Evolutionary conservation across 2,329 filamentous ascomycete species (phyloP).

Genomic region (Neurospora crassa): DNA sequence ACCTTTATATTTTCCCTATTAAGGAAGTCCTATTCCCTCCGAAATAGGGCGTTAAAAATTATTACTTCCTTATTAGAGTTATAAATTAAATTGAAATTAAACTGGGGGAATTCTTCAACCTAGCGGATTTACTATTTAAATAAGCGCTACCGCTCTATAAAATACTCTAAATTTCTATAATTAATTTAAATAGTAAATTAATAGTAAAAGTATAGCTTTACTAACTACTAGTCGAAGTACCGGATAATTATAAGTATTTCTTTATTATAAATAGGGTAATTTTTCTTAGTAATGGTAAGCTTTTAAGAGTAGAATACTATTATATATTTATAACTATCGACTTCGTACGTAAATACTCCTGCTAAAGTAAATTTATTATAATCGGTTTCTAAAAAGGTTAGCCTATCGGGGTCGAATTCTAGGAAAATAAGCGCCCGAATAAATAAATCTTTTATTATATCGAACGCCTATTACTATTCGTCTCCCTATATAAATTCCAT

Average conservation of each 20-base stretch:
- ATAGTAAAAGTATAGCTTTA: neutral
- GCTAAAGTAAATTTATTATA: too few relatives aligned
- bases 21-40: neutral
- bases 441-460: too few relatives aligned
- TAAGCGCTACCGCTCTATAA: neutral
- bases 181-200: neutral
- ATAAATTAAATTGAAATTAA: neutral
- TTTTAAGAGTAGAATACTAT: too few relatives aligned
- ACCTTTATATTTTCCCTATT: neutral
- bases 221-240: neutral
- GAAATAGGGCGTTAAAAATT: neutral
- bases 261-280: neutral
- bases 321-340: too few relatives aligned
- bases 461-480: too few relatives aligned
- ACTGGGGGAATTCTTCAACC: neutral
- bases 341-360: too few relatives aligned
- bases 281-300: too few relatives aligned
- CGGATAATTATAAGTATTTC: too few relatives aligned
- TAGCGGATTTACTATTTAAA: neutral
- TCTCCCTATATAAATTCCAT: too few relatives aligned
- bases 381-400: too few relatives aligned
- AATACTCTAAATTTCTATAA: neutral
- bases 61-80: rapidly evolving
- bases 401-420: too few relatives aligned
- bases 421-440: too few relatives aligned